A percentile compares a stretch with the other conserved stretches of the same genome.
phyloP scores from a whole-genome alignment of 2,329 filamentous ascomycete genomes.

The Colletotrichum eleusines region DNA sequence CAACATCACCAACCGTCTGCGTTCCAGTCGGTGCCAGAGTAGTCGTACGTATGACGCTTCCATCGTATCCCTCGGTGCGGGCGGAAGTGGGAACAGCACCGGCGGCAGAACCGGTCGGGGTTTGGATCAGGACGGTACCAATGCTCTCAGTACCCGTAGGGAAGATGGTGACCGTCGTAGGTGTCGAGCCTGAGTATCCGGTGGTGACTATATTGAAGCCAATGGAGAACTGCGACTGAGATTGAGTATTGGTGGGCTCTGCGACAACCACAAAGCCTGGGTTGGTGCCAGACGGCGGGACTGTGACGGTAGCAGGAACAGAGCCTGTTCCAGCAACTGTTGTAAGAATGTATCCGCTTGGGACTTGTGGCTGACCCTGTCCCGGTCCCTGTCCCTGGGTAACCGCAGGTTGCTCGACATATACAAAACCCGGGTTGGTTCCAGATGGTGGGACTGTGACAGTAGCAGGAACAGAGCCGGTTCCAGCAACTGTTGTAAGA shows the following conservation, averaged over 20 bases:
- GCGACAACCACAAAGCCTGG: too few relatives aligned
- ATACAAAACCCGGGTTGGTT: constrained; percentile 2
- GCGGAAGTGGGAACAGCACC: neutral
- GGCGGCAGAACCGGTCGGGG: constrained; percentile 11
- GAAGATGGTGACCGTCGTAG: neutral
- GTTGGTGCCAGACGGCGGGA: neutral
- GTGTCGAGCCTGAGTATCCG: neutral
- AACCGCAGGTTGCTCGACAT: neutral
- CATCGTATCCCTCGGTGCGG: constrained; percentile 1
- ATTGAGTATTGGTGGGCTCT: neutral
- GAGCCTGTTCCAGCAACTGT: neutral
- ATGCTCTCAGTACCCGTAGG: neutral
- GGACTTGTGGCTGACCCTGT: neutral
- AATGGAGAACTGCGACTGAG: neutral
- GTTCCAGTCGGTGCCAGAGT: neutral
- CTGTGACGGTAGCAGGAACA: neutral
- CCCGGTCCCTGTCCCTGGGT: too few relatives aligned
- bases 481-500: neutral
- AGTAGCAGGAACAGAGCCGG: neutral
- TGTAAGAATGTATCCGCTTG: neutral
- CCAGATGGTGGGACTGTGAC: constrained; percentile 15
- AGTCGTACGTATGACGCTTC: neutral
- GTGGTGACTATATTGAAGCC: neutral
- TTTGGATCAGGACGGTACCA: constrained; percentile 20
- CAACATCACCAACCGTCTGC: neutral